Evolutionary conservation across 2,329 filamentous ascomycete genomes (phyloP).

Genomic region (Fusarium sp.): DNA sequence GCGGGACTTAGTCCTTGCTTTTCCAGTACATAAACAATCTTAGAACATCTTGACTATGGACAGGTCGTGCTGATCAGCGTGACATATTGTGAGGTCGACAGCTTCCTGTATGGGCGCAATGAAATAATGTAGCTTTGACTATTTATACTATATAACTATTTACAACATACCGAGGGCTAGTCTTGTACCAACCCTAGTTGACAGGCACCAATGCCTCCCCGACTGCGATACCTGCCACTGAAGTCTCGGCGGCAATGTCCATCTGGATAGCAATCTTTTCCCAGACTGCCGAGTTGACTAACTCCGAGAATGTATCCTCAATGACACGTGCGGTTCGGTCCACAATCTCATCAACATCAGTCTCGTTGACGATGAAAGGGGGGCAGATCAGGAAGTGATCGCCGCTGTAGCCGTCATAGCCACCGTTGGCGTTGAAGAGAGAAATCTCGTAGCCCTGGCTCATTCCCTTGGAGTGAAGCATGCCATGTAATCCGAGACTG

Average conservation of each 20-base stretch:
- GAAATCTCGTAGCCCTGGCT: conserved; percentile 34
- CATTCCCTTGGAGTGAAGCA: conserved; percentile 36
- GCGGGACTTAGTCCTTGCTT: neutral
- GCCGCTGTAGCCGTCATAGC: conserved; percentile 37
- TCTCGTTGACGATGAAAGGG: conserved; percentile 28
- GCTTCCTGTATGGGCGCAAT: neutral
- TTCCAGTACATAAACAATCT: neutral
- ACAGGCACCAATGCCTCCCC: neutral
- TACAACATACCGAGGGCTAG: neutral
- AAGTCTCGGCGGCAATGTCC: conserved; percentile 5
- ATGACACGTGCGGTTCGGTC: conserved; percentile 29
- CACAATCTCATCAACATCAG: conserved; percentile 37
- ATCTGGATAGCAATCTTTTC: conserved; percentile 36
- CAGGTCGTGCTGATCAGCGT: fast-evolving
- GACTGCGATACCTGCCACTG: neutral
- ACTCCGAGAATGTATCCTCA: conserved; percentile 32
- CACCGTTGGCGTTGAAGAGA: conserved; percentile 36
- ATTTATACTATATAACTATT: neutral
- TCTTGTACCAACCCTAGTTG: neutral
- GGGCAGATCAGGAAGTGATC: conserved; percentile 39
- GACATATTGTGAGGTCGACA: neutral
- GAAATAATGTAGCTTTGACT: neutral
- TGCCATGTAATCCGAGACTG: conserved; percentile 17
- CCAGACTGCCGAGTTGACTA: conserved; percentile 21
- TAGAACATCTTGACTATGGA: neutral